phyloP scores from a whole-genome alignment of 2,329 filamentous ascomycete species.

The Botryosphaeria dothidea region DNA sequence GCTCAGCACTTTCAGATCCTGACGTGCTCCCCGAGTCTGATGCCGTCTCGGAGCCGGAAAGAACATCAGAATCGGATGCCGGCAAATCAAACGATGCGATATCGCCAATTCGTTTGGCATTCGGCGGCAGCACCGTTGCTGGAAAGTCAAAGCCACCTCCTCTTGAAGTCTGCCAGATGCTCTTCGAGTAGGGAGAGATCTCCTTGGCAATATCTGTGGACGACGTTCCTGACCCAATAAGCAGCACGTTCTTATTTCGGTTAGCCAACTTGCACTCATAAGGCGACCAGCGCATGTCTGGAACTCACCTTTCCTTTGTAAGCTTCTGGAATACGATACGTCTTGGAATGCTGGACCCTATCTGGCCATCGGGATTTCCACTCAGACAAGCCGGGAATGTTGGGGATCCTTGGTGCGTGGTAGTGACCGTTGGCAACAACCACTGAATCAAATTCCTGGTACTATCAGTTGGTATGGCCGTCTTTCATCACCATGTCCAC shows the following conservation, averaged over 20 bases:
- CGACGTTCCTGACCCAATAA: constrained; percentile 59
- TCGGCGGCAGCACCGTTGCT: constrained; percentile 54
- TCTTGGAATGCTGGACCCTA: constrained; percentile 53
- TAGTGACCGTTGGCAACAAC: constrained; percentile 59
- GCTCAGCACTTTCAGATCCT: background rate
- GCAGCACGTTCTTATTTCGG: constrained; percentile 49
- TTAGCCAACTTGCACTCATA: constrained; percentile 36
- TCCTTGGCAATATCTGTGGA: constrained; percentile 57
- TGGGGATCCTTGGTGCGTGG: constrained; percentile 51
- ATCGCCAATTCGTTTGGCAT: constrained; percentile 54
- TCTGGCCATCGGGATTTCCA: constrained; percentile 50
- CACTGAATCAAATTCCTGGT: constrained; percentile 50
- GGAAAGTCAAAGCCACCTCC: constrained; percentile 63
- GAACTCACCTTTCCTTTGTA: constrained; percentile 56
- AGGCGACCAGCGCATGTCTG: background rate
- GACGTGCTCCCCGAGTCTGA: background rate
- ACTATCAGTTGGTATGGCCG: background rate
- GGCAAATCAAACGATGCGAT: constrained; percentile 48
- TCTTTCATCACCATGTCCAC: no score
- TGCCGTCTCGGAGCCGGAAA: background rate
- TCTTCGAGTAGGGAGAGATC: constrained; percentile 46
- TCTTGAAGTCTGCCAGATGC: constrained; percentile 58
- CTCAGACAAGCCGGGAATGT: constrained; percentile 49
- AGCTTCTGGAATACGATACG: constrained; percentile 47
- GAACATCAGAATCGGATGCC: background rate